Evolutionary conservation across 192 early-diverging fungal species (phyloP).

Genomic region (Allomyces javanicus): DNA sequence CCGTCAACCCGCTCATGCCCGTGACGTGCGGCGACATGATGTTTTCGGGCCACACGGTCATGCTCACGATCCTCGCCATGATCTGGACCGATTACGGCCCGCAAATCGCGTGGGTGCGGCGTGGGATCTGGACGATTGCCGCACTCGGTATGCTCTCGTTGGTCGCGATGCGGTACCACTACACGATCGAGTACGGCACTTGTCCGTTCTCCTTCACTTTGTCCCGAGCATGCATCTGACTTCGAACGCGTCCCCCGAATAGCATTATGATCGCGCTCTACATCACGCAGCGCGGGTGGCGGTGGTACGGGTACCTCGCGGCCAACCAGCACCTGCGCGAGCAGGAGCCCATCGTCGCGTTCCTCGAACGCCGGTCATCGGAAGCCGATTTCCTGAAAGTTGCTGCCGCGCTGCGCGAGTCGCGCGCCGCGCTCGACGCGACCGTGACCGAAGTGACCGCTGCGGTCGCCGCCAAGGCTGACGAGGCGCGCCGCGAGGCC

Average conservation of each 20-base stretch:
- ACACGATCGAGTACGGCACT: not conserved
- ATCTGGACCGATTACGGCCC: slow-evolving; percentile 37
- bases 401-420: not conserved
- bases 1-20: slow-evolving; percentile 25
- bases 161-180: not conserved
- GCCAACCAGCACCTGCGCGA: not conserved
- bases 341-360: not conserved
- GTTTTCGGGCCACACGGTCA: slow-evolving; percentile 42
- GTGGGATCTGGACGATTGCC: not conserved
- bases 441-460: not conserved
- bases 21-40: slow-evolving; percentile 47
- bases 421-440: not conserved
- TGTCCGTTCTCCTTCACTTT: no score
- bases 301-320: not conserved
- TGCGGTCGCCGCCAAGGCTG: no score
- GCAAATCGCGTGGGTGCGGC: not conserved
- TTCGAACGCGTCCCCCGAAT: no score
- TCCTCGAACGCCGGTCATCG: not conserved
- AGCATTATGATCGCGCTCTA: not conserved
- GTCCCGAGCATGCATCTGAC: no score
- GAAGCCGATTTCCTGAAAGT: not conserved
- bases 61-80: slow-evolving; percentile 37
- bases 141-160: not conserved
- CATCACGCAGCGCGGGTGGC: not conserved
- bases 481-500: no score